A percentile compares a stretch with the other conserved stretches of the same genome.
Evolutionary conservation across 1,139 yeast genomes (phyloP).

Genomic region (Blastobotrys proliferans): DNA sequence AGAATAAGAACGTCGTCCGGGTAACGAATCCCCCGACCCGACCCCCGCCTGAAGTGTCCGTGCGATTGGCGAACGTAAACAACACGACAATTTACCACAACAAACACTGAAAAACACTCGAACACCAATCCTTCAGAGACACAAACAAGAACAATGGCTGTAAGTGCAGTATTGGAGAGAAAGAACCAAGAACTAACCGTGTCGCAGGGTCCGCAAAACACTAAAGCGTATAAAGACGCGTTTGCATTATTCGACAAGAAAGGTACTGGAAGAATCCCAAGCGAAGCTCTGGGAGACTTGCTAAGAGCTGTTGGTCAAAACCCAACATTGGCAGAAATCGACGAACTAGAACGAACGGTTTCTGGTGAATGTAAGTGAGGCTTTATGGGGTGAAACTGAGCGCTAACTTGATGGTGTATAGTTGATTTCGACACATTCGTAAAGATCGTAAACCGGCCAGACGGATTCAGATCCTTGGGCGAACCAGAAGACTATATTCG

Average conservation of each 20-base stretch:
- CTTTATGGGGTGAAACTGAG: too few relatives aligned
- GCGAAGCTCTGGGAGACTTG: constrained; percentile 84
- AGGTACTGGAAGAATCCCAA: constrained; percentile 91
- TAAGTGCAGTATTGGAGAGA: constrained; percentile 9
- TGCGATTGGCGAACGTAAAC: too few relatives aligned
- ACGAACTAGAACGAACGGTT: constrained; percentile 57
- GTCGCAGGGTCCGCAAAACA: constrained; percentile 25
- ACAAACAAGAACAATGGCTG: constrained; percentile 14
- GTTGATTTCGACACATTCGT: constrained; percentile 76
- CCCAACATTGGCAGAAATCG: constrained; percentile 88
- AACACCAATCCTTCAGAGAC: neutral
- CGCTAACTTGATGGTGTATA: constrained; percentile 1
- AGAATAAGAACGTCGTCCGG: too few relatives aligned
- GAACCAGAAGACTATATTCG: constrained; percentile 94
- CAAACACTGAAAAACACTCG: too few relatives aligned
- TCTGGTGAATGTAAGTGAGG: constrained; percentile 33
- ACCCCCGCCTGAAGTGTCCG: too few relatives aligned
- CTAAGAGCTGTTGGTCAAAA: constrained; percentile 97
- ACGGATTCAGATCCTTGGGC: constrained; percentile 87
- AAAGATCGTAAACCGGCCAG: constrained; percentile 77
- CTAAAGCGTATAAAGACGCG: constrained; percentile 88
- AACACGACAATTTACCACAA: too few relatives aligned
- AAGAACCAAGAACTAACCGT: neutral
- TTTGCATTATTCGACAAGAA: constrained; percentile 95
- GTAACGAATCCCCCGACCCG: too few relatives aligned